Conservation (phyloP, 129 eudicot species). For the Centrapalus pauciflorus region DNA sequence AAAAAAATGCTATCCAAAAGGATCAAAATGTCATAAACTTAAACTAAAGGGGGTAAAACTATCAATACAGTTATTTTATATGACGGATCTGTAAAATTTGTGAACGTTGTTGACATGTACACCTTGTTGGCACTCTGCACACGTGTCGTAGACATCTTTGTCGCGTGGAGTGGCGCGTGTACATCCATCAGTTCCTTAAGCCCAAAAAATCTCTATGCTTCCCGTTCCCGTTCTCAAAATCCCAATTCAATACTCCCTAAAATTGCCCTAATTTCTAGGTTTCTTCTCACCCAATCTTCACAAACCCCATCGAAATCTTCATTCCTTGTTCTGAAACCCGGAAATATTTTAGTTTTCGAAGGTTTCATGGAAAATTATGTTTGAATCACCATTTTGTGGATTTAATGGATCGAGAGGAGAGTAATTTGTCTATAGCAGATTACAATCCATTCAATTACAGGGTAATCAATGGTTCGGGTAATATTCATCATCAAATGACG, state of each 20-base stretch:
- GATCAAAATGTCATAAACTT: background rate
- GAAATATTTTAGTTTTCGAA: background rate
- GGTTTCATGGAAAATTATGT: background rate
- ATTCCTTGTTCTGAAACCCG: background rate
- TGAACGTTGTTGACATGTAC: conserved; percentile 20
- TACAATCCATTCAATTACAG: conserved; percentile 33
- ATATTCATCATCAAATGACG: conserved; percentile 16
- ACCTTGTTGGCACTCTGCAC: conserved; percentile 15
- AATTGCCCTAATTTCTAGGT: conserved; percentile 20
- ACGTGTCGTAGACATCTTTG: conserved; percentile 27
- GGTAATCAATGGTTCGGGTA: conserved; percentile 13
- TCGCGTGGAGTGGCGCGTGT: conserved; percentile 30
- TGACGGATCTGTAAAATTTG: background rate
- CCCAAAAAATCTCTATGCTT: conserved; percentile 10
- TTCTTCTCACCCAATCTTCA: conserved; percentile 20
- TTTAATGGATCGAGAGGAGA: conserved; percentile 42
- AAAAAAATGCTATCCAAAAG: background rate
- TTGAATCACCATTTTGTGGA: conserved; percentile 9
- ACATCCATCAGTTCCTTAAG: conserved; percentile 10
- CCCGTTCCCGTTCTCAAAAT: conserved; percentile 14
- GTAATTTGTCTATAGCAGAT: conserved; percentile 31
- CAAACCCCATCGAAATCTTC: conserved; percentile 26
- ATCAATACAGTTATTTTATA: background rate
- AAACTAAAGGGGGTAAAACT: background rate
- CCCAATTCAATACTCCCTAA: conserved; percentile 28